These are phyloP conservation scores for Plasmodium cynomolgi DNA, from an alignment of 169 alveolate genomes.

Conservation along the genomic window DNA sequence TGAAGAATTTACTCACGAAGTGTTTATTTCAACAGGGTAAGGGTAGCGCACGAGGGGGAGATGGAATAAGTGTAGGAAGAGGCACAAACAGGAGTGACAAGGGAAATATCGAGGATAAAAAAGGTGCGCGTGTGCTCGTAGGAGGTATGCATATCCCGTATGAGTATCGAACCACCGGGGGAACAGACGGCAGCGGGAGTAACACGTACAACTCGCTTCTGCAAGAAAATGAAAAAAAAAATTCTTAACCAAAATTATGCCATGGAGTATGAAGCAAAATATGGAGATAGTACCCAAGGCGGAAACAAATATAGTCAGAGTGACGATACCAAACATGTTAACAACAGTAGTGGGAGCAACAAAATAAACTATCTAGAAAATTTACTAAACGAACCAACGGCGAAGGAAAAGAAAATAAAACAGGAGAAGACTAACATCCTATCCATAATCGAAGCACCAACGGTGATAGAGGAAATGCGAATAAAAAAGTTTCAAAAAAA, in stretches of 20 bases:
- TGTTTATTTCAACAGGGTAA: conserved; percentile 22
- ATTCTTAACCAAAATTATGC: not conserved
- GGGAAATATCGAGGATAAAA: not conserved
- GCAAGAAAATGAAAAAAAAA: conserved; percentile 51
- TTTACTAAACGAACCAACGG: conserved; percentile 60
- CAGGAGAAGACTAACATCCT: conserved; percentile 73
- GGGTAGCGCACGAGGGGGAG: not conserved
- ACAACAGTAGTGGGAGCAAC: not conserved
- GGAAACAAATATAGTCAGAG: conserved; percentile 1
- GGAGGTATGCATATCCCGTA: not conserved
- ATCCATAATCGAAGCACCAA: conserved; percentile 75
- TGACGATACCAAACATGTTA: not conserved
- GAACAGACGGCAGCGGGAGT: not conserved
- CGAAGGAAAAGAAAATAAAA: conserved; percentile 72
- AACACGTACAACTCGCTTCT: not conserved
- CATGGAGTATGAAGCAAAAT: conserved; percentile 5
- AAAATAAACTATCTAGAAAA: conserved; percentile 57
- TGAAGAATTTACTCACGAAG: conserved; percentile 29
- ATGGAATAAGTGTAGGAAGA: not conserved
- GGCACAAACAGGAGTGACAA: not conserved
- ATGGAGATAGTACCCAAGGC: not conserved
- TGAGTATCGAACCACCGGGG: not conserved
- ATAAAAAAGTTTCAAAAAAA: conserved; percentile 77
- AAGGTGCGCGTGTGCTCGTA: not conserved
- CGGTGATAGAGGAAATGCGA: conserved; percentile 78